Evolutionary conservation across 1,284 basidiomycete genomes (phyloP).

Genomic region (Chalciporus sp.): DNA sequence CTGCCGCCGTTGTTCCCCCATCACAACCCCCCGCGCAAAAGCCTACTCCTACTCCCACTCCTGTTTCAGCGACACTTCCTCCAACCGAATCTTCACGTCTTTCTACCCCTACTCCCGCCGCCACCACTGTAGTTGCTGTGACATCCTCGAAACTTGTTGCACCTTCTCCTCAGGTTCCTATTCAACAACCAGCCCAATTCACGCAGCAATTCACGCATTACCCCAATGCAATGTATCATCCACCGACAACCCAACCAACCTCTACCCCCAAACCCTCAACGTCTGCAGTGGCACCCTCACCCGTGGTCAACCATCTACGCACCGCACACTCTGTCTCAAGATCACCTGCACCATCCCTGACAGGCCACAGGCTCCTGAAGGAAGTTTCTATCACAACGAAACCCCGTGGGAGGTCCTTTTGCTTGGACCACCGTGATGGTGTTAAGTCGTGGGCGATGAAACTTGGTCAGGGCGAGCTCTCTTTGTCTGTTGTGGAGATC

Average conservation of each 20-base stretch:
- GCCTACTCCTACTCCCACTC: constrained; percentile 12
- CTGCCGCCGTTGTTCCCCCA: constrained; percentile 26
- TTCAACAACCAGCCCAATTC: constrained; percentile 33
- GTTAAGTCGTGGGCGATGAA: constrained; percentile 70
- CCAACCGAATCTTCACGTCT: constrained; percentile 23
- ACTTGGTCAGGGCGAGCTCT: constrained; percentile 54
- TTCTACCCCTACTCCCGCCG: constrained; percentile 23
- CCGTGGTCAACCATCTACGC: constrained; percentile 21
- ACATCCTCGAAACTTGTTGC: constrained; percentile 31
- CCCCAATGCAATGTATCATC: constrained; percentile 49
- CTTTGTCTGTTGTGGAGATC: constrained; percentile 53
- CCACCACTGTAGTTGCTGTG: constrained; percentile 1
- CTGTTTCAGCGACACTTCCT: constrained; percentile 27
- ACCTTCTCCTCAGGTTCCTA: constrained; percentile 33
- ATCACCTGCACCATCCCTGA: constrained; percentile 47
- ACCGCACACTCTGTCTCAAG: constrained; percentile 38
- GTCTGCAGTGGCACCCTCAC: constrained; percentile 12
- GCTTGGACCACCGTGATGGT: constrained; percentile 61
- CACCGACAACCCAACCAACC: constrained; percentile 25
- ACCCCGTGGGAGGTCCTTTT: constrained; percentile 57
- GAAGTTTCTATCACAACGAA: constrained; percentile 54
- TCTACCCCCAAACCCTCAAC: constrained; percentile 26
- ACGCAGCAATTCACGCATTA: constrained; percentile 41
- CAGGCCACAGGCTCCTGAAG: constrained; percentile 48
- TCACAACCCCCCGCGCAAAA: constrained; percentile 19